Evolutionary conservation across 1,284 basidiomycete genomes (phyloP).

Genomic region (Rhizoctonia solani): DNA sequence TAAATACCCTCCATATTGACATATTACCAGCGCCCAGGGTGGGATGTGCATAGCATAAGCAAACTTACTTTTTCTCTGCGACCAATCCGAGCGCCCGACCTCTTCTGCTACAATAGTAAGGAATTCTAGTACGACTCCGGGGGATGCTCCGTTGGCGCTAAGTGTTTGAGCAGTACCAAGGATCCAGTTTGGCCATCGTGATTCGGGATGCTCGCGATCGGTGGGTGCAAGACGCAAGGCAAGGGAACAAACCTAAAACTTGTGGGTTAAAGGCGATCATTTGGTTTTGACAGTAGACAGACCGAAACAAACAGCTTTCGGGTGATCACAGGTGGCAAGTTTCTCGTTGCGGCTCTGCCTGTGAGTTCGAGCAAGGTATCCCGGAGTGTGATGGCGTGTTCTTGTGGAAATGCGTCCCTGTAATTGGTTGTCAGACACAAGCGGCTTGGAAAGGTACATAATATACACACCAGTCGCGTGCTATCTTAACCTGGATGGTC

Average conservation of each 20-base stretch:
- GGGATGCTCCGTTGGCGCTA: conserved; percentile 58
- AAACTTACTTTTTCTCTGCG: conserved; percentile 69
- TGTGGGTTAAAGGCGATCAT: background rate
- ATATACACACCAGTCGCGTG: conserved; percentile 75
- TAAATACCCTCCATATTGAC: too few species aligned
- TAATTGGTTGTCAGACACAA: background rate
- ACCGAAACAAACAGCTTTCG: conserved; percentile 87
- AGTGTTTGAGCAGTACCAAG: conserved; percentile 60
- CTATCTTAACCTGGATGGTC: conserved; percentile 88
- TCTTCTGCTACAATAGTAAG: conserved; percentile 85
- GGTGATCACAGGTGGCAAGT: conserved; percentile 68
- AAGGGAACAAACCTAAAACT: conserved; percentile 65
- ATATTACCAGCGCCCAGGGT: too few species aligned
- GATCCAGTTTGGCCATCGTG: conserved; percentile 75
- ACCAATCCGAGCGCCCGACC: conserved; percentile 72
- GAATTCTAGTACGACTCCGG: conserved; percentile 72
- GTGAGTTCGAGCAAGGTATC: conserved; percentile 68
- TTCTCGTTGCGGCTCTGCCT: conserved; percentile 57
- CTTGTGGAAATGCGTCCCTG: conserved; percentile 66
- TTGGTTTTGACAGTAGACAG: conserved; percentile 45
- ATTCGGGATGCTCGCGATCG: conserved; percentile 45
- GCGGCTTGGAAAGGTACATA: background rate
- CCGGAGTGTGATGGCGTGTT: conserved; percentile 57
- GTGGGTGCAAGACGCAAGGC: conserved; percentile 70
- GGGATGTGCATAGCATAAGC: background rate